Evolutionary conservation across 495 filamentous ascomycete genomes (phyloP).

Genomic region (Pyronema domesticum): DNA sequence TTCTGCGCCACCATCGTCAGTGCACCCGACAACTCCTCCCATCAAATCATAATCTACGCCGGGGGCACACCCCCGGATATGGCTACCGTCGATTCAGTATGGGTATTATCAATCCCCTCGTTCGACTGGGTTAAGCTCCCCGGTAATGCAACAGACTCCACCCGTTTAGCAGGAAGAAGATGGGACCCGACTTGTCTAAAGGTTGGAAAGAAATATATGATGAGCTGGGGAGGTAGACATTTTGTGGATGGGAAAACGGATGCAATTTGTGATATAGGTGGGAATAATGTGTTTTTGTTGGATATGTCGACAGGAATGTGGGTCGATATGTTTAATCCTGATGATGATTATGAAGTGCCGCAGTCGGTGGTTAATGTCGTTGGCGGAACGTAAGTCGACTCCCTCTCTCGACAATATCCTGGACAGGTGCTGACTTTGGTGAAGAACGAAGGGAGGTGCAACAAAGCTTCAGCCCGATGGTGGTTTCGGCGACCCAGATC

Average conservation of each 20-base stretch:
- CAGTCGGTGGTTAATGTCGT: not conserved
- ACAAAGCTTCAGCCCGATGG: not conserved
- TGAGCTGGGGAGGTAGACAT: constrained; percentile 5
- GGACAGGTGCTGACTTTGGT: not conserved
- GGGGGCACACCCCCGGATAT: not conserved
- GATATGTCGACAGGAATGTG: constrained; percentile 3
- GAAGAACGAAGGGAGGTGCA: not conserved
- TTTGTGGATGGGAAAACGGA: not conserved
- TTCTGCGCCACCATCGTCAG: constrained; percentile 3
- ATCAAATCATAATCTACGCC: constrained; percentile 8
- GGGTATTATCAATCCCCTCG: constrained; percentile 5
- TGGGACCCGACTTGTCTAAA: not conserved
- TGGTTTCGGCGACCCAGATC: not conserved
- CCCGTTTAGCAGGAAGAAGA: not conserved
- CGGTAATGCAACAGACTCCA: not conserved
- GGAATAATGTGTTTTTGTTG: constrained; percentile 3
- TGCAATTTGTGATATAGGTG: constrained; percentile 6
- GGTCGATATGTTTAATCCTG: constrained; percentile 1
- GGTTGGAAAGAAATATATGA: constrained; percentile 6
- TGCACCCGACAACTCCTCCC: constrained; percentile 5
- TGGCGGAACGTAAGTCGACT: not conserved
- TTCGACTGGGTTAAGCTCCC: constrained; percentile 9
- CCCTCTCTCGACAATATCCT: not conserved
- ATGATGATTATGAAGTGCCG: not conserved
- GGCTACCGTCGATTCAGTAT: not conserved